Evolutionary conservation across 2,329 filamentous ascomycete genomes (phyloP).

Genomic region (Fusarium incarnatum): DNA sequence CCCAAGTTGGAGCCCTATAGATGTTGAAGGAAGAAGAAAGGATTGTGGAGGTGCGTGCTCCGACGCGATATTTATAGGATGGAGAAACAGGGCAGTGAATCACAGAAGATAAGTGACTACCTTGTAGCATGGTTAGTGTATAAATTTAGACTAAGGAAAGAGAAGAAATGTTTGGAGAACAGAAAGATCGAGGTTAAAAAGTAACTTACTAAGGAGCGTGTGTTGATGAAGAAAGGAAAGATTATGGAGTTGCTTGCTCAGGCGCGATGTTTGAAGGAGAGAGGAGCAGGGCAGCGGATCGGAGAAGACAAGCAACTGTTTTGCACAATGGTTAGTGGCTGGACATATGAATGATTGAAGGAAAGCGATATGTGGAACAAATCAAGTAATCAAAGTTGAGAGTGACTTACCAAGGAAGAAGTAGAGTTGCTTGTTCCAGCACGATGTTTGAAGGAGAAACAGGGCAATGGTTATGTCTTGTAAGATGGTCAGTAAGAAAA

Average conservation of each 20-base stretch:
- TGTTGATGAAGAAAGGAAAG: not conserved
- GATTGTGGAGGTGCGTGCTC: not conserved
- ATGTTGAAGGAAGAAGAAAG: not conserved
- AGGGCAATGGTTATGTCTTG: not conserved
- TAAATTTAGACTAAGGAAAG: not conserved
- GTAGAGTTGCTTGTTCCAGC: not conserved
- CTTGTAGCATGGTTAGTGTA: not conserved
- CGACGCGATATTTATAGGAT: not conserved
- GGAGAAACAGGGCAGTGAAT: not conserved
- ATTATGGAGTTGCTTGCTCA: too few species aligned
- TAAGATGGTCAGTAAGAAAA: not conserved
- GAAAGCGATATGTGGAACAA: too few species aligned
- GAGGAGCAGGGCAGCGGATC: too few species aligned
- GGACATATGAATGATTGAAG: too few species aligned
- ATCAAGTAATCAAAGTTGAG: too few species aligned
- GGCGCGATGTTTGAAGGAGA: too few species aligned
- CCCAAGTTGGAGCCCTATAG: not conserved
- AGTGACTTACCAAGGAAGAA: not conserved
- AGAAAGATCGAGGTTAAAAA: not conserved
- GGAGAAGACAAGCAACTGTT: too few species aligned
- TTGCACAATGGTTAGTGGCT: too few species aligned
- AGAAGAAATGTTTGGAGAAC: not conserved
- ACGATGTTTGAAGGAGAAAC: not conserved
- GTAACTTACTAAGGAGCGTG: not conserved
- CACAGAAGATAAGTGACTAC: not conserved